Percentiles rank a stretch among this genome's conserved stretches.
These are phyloP conservation scores for Coriaria nepalensis DNA, from an alignment of 306 rosid species.

Conservation along the genomic window DNA sequence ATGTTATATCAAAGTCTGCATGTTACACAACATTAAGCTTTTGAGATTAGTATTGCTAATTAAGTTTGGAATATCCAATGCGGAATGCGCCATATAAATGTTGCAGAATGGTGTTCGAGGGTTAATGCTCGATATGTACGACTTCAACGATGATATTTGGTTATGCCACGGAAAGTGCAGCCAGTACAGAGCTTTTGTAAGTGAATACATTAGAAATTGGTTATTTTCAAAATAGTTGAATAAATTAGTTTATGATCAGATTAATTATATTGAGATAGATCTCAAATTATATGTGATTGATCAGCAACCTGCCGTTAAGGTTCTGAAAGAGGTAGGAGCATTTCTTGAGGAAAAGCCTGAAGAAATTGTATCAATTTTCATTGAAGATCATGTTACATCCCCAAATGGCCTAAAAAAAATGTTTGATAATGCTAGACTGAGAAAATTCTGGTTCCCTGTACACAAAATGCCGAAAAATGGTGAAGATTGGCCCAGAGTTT, in stretches of 20 bases:
- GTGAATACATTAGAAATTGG: slow-evolving; percentile 2
- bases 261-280: too few species aligned
- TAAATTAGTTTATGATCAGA: too few species aligned
- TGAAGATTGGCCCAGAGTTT: slow-evolving; percentile 41
- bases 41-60: too few species aligned
- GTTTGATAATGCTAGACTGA: slow-evolving; percentile 45
- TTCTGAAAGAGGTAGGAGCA: slow-evolving; percentile 33
- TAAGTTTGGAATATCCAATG: neutral
- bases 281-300: too few species aligned
- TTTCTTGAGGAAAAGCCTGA: slow-evolving; percentile 40
- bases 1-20: too few species aligned
- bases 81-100: neutral
- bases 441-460: slow-evolving; percentile 49
- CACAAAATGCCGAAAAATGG: slow-evolving; percentile 47
- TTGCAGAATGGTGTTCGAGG: slow-evolving; percentile 14
- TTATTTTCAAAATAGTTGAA: neutral
- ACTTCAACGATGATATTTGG: slow-evolving; percentile 48
- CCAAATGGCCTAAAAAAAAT: slow-evolving; percentile 42
- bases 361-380: slow-evolving; percentile 40
- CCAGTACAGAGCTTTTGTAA: slow-evolving; percentile 55
- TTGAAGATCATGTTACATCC: slow-evolving; percentile 43
- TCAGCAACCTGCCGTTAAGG: slow-evolving; percentile 46
- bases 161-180: slow-evolving; percentile 48
- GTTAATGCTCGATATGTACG: slow-evolving; percentile 56
- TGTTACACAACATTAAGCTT: neutral